Evolutionary conservation across 805 yeast species (phyloP).

Genomic region (Torulaspora indica): DNA sequence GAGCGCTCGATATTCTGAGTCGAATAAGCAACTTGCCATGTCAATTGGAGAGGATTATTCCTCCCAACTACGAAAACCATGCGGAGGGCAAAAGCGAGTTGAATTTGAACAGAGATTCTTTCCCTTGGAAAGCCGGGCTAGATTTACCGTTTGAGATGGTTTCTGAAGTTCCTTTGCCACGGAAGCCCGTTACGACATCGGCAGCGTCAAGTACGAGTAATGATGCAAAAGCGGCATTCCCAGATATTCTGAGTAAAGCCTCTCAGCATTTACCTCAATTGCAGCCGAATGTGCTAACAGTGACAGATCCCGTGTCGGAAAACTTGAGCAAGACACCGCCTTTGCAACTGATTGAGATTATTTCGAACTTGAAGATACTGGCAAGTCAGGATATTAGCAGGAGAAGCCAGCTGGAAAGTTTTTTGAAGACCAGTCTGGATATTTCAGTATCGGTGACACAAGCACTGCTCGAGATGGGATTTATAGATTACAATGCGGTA

Average conservation of each 20-base stretch:
- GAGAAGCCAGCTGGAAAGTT: slow-evolving; percentile 49
- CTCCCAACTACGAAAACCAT: slow-evolving; percentile 20
- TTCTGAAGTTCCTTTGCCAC: slow-evolving; percentile 33
- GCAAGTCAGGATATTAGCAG: slow-evolving; percentile 45
- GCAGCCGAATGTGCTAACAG: slow-evolving; percentile 42
- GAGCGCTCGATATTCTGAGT: slow-evolving; percentile 26
- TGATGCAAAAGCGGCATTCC: slow-evolving; percentile 35
- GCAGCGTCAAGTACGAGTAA: slow-evolving; percentile 7
- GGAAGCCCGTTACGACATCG: slow-evolving; percentile 21
- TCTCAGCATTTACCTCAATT: slow-evolving; percentile 52
- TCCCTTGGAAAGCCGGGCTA: slow-evolving; percentile 31
- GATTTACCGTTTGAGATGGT: slow-evolving; percentile 37
- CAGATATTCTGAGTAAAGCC: slow-evolving; percentile 50
- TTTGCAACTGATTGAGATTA: slow-evolving; percentile 60
- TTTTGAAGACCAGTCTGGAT: slow-evolving; percentile 48
- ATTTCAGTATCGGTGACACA: slow-evolving; percentile 68
- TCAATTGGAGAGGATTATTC: slow-evolving; percentile 26
- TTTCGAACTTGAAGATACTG: slow-evolving; percentile 59
- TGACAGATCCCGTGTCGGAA: slow-evolving; percentile 55
- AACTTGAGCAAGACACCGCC: slow-evolving; percentile 66
- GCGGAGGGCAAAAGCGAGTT: slow-evolving; percentile 13
- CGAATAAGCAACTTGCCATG: slow-evolving; percentile 32
- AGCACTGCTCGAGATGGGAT: slow-evolving; percentile 70
- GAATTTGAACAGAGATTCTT: slow-evolving; percentile 31
- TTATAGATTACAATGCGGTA: slow-evolving; percentile 66